These are phyloP conservation scores for Fusarium sp. DNA, from an alignment of 2,329 filamentous ascomycete genomes.

Conservation along the genomic window DNA sequence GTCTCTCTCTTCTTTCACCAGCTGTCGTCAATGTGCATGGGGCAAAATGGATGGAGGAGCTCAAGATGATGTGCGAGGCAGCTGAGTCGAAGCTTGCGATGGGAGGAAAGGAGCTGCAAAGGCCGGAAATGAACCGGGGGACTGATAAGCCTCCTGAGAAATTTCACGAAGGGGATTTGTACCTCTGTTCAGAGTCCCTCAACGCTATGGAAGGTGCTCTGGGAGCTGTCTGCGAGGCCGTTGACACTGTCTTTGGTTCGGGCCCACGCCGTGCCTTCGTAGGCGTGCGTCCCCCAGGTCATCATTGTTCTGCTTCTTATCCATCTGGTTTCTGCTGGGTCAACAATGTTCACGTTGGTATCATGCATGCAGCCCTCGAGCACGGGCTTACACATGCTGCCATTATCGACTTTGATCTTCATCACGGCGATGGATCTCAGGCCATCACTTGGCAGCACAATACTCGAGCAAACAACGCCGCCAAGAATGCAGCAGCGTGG, in stretches of 20 bases:
- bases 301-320: slow-evolving; percentile 90
- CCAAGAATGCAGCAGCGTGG: slow-evolving; percentile 78
- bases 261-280: slow-evolving; percentile 86
- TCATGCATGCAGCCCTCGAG: slow-evolving; percentile 85
- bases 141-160: slow-evolving; percentile 62
- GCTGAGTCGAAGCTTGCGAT: slow-evolving; percentile 82
- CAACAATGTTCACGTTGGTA: slow-evolving; percentile 97
- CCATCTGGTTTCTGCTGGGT: slow-evolving; percentile 99
- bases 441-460: slow-evolving; percentile 94
- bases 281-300: slow-evolving; percentile 90
- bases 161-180: slow-evolving; percentile 90
- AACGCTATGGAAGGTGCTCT: slow-evolving; percentile 90
- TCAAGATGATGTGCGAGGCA: slow-evolving; percentile 84
- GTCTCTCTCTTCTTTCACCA: slow-evolving; percentile 76
- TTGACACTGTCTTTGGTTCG: slow-evolving; percentile 81
- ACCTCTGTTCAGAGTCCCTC: slow-evolving; percentile 87
- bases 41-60: slow-evolving; percentile 90
- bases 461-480: slow-evolving; percentile 68
- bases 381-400: slow-evolving; percentile 93
- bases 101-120: slow-evolving; percentile 81
- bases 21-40: slow-evolving; percentile 94
- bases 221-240: slow-evolving; percentile 91
- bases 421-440: slow-evolving; percentile 96
- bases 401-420: slow-evolving; percentile 91
- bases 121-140: slow-evolving; percentile 71